phyloP scores from a whole-genome alignment of 2,329 filamentous ascomycete genomes.

The Penicillium glabrum region DNA sequence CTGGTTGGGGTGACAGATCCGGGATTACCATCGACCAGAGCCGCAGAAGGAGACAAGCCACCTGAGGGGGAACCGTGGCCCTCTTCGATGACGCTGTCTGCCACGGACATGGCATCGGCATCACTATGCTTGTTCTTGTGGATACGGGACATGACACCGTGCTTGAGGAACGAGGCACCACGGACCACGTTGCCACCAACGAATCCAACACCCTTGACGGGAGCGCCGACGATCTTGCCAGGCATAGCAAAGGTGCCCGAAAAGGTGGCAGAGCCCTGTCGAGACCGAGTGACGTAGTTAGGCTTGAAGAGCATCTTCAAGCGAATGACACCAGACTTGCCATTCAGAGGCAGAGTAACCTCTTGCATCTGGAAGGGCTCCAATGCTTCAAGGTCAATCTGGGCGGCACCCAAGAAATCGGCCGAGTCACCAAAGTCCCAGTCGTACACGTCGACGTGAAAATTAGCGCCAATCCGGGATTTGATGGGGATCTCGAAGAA shows the following conservation, averaged over 20 bases:
- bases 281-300: constrained; percentile 80
- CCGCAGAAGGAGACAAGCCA: constrained; percentile 19
- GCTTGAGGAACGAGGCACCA: constrained; percentile 86
- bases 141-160: constrained; percentile 64
- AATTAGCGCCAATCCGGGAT: constrained; percentile 80
- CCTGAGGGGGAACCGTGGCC: constrained; percentile 13
- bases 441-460: constrained; percentile 82
- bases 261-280: constrained; percentile 91
- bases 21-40: constrained; percentile 30
- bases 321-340: constrained; percentile 81
- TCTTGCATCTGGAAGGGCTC: constrained; percentile 85
- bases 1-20: constrained; percentile 24
- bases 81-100: constrained; percentile 22
- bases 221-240: constrained; percentile 87
- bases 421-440: constrained; percentile 97
- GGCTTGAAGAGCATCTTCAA: constrained; percentile 89
- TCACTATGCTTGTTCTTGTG: constrained; percentile 51
- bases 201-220: constrained; percentile 86
- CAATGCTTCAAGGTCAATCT: constrained; percentile 73
- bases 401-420: constrained; percentile 77
- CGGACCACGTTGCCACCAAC: constrained; percentile 82
- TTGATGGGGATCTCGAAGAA: constrained; percentile 83
- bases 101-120: constrained; percentile 38
- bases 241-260: constrained; percentile 84
- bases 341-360: constrained; percentile 72